Percentiles rank a stretch among this genome's conserved stretches.
These are phyloP conservation scores for Metschnikowia sp. DNA, from an alignment of 805 yeast genomes.

Conservation along the genomic window DNA sequence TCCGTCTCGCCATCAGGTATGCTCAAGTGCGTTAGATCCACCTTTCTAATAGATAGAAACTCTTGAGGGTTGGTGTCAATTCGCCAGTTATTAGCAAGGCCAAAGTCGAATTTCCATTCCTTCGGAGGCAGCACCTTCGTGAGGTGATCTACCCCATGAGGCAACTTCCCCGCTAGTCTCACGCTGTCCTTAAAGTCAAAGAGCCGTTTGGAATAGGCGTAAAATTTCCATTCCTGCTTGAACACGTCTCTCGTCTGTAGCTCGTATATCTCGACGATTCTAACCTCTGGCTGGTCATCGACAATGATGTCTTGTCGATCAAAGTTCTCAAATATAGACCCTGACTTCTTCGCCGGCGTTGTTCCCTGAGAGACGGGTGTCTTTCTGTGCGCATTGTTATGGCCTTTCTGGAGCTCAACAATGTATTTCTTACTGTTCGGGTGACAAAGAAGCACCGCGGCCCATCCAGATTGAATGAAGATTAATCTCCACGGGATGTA, in stretches of 20 bases:
- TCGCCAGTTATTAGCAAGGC: slow-evolving; percentile 56
- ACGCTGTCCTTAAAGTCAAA: slow-evolving; percentile 50
- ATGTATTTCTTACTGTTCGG: slow-evolving; percentile 47
- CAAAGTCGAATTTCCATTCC: slow-evolving; percentile 67
- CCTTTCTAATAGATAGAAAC: slow-evolving; percentile 51
- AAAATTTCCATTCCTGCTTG: slow-evolving; percentile 59
- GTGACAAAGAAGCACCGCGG: slow-evolving; percentile 48
- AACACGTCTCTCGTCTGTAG: slow-evolving; percentile 63
- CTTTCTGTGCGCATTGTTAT: slow-evolving; percentile 20
- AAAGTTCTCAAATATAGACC: slow-evolving; percentile 22
- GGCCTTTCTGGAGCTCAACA: slow-evolving; percentile 10
- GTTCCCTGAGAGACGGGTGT: slow-evolving; percentile 7
- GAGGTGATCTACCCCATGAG: slow-evolving; percentile 59
- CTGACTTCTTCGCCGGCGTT: background rate
- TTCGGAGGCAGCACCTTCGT: slow-evolving; percentile 61
- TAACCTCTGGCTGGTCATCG: slow-evolving; percentile 61
- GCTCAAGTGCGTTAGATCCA: slow-evolving; percentile 19
- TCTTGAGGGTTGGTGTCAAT: slow-evolving; percentile 50
- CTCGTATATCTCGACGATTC: slow-evolving; percentile 75
- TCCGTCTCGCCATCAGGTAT: slow-evolving; percentile 30
- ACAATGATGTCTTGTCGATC: slow-evolving; percentile 55
- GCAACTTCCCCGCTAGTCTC: slow-evolving; percentile 46
- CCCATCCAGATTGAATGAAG: slow-evolving; percentile 60
- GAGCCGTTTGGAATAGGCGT: slow-evolving; percentile 50
- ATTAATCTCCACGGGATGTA: slow-evolving; percentile 64